Evolutionary conservation across 2,329 filamentous ascomycete genomes (phyloP).

Genomic region (Leptographium procerum): DNA sequence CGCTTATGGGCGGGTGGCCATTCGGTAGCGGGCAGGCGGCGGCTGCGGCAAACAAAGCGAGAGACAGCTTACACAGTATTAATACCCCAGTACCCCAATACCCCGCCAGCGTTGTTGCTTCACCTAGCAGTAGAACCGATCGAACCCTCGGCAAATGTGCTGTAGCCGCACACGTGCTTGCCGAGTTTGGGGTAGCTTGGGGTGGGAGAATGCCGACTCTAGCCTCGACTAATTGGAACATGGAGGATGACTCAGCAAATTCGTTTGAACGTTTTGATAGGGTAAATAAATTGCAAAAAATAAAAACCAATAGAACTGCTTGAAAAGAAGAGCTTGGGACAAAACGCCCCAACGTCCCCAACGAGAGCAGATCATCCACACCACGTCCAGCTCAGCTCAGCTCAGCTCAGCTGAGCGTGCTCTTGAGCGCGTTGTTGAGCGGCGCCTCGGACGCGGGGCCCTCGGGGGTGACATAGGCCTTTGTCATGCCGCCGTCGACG

Average conservation of each 20-base stretch:
- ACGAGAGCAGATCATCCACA: no score
- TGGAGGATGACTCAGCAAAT: neutral
- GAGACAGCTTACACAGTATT: neutral
- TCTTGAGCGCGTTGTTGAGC: slow-evolving; percentile 46
- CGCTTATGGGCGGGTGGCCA: neutral
- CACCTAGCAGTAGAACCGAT: neutral
- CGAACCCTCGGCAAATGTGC: neutral
- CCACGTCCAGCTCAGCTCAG: no score
- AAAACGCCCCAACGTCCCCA: no score
- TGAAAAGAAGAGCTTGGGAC: no score
- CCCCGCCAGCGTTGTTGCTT: neutral
- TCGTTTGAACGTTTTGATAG: no score
- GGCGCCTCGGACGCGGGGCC: slow-evolving; percentile 43
- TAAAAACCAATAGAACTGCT: no score
- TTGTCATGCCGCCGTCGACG: slow-evolving; percentile 92
- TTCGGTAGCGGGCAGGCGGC: neutral
- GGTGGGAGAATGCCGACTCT: neutral
- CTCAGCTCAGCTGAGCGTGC: neutral
- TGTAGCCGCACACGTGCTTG: neutral
- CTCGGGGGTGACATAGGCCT: slow-evolving; percentile 68
- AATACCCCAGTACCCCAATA: neutral
- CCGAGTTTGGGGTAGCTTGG: neutral
- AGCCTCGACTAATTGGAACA: neutral
- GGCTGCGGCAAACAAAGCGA: neutral
- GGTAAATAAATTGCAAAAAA: no score